Evolutionary conservation across 2,329 filamentous ascomycete species (phyloP), one percentile per base, ranked within the genome.

Genomic region (Leptosphaerulina australis): DNA sequence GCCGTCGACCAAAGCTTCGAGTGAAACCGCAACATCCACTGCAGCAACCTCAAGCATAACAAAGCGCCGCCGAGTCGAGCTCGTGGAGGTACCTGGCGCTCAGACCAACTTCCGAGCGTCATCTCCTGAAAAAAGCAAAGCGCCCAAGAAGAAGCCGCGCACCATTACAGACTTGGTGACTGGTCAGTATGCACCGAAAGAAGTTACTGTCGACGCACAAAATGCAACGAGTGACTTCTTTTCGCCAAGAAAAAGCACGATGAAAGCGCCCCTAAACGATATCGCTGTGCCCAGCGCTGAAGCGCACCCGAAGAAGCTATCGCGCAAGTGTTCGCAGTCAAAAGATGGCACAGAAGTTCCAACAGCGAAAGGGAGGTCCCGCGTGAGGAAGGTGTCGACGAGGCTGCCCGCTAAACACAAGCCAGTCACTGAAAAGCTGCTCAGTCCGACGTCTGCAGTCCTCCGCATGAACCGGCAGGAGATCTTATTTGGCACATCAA

Each of bases 401-500:
- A 73, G 71, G 41, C 31, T 60, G 5, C 50, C 56, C 18, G 58
- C 64, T 8, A 68, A 69, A 38, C 38, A 62, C 2, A 72, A 67
- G 41, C 29, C 51, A 22, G 50, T 65, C 5, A 62, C 63, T 9
- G 65, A 69, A n/a, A 74, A 72, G 54, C 46, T 75, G 5, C 64
- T 74, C 10, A 73, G 70, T 10, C 73, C 73, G 10, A 45, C 59
- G 1, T 68, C 70, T 15, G 71, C 70, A 9, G 37, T 59, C 4
- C 30, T 53, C 24, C 55, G 61, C 25, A 15, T 72, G 34, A 56
- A 62, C 31, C 56, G 56, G 24, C 73, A 75, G 49, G 67, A 73
- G 18, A 43, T 75, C 7, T 56, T 74, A 1, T 75, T 75, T 40
- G 73, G 73, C 12, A 75, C 72, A 11, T 74, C 72, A 2, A 74